Percentiles rank a stretch among this genome's conserved stretches.
Evolutionary conservation across 768 basidiomycete species (phyloP).

Genomic region (Rhodotorula diobovata): DNA sequence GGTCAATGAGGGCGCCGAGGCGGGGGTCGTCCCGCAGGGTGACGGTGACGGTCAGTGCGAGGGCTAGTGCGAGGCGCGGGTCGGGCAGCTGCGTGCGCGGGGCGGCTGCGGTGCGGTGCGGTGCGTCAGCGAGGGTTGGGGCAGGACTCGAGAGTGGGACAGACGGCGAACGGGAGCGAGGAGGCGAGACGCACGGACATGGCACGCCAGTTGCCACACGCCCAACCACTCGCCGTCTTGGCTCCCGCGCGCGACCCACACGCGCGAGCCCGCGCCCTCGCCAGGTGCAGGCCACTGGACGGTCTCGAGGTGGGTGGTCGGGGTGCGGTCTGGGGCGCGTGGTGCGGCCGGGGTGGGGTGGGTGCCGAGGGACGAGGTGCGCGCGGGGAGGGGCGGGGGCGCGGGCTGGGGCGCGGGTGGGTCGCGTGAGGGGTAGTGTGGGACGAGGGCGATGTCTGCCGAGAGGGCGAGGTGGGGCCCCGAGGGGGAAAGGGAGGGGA

Average conservation of each 20-base stretch:
- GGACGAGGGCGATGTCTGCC: constrained; percentile 12
- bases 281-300: not conserved
- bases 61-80: constrained; percentile 22
- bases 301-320: not conserved
- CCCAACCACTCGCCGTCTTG: constrained; percentile 15
- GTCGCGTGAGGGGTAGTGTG: no score
- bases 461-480: constrained; percentile 10
- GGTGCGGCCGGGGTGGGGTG: no score
- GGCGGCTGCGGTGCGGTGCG: constrained; percentile 1
- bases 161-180: no score
- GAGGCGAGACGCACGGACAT: not conserved
- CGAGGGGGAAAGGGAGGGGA: no score
- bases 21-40: constrained; percentile 24
- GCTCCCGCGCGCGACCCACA: constrained; percentile 9
- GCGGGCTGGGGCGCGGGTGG: not conserved
- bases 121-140: not conserved
- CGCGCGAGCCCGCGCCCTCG: not conserved
- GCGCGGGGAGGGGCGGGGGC: not conserved
- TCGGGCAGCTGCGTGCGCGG: not conserved
- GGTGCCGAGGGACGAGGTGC: constrained; percentile 3
- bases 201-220: constrained; percentile 18
- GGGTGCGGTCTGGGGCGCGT: no score
- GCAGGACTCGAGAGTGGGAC: not conserved
- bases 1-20: constrained; percentile 7
- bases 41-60: constrained; percentile 15